Conservation (phyloP, 768 basidiomycete genomes). For the Tulasnella sp. region DNA sequence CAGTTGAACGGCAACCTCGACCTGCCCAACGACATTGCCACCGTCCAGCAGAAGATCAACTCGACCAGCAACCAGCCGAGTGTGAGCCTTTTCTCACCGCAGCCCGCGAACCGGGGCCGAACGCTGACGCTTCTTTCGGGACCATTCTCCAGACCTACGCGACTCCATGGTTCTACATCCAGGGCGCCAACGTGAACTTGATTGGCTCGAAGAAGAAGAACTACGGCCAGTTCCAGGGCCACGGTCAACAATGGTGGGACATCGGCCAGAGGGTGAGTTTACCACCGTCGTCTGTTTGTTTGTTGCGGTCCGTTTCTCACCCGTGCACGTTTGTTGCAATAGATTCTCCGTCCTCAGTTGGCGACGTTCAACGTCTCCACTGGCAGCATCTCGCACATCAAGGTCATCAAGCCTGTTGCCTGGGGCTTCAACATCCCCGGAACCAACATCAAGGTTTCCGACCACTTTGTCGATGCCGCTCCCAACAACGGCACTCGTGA, state of each 20-base stretch:
- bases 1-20: conserved; percentile 51
- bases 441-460: conserved; percentile 47
- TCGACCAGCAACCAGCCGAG: conserved; percentile 47
- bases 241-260: conserved; percentile 59
- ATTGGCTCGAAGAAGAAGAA: conserved; percentile 49
- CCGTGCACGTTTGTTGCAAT: background rate
- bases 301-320: background rate
- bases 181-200: conserved; percentile 49
- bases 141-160: conserved; percentile 41
- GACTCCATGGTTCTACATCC: conserved; percentile 54
- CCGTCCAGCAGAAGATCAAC: conserved; percentile 50
- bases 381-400: conserved; percentile 48
- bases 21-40: conserved; percentile 51
- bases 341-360: conserved; percentile 53
- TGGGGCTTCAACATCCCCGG: conserved; percentile 54
- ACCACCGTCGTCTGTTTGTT: background rate
- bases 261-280: conserved; percentile 49
- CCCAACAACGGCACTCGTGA: conserved; percentile 49
- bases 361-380: conserved; percentile 55
- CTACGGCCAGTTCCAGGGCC: conserved; percentile 52
- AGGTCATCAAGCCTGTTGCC: conserved; percentile 54
- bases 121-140: background rate
- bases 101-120: background rate
- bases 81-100: conserved; percentile 40
- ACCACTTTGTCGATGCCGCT: conserved; percentile 50